Evolutionary conservation across 306 rosid genomes (phyloP).

Genomic region (Erythrophleum fordii): DNA sequence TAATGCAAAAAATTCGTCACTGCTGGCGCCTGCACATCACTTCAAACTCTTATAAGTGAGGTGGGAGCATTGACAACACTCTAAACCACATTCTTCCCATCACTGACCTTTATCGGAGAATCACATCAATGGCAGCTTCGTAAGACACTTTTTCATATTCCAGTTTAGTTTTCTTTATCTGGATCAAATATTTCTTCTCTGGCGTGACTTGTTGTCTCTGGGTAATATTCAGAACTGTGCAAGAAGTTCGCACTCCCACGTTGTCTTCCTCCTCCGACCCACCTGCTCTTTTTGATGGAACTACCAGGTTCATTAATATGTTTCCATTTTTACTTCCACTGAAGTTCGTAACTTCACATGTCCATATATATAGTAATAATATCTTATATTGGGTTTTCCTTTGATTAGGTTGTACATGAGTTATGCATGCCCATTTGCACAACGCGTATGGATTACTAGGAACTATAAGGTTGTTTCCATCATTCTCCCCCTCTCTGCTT

Average conservation of each 20-base stretch:
- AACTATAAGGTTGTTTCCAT: conserved; percentile 58
- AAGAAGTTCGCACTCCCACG: conserved; percentile 45
- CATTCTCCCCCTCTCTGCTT: background rate
- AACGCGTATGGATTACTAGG: conserved; percentile 75
- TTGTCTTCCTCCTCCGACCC: conserved; percentile 55
- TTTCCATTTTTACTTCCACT: background rate
- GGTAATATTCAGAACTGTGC: conserved; percentile 31
- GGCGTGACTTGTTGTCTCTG: background rate
- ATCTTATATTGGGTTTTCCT: background rate
- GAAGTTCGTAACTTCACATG: background rate
- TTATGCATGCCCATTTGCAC: conserved; percentile 66
- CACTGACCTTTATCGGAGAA: background rate
- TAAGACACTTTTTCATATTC: conserved; percentile 22
- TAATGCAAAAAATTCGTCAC: background rate
- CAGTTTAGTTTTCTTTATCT: background rate
- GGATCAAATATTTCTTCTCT: background rate
- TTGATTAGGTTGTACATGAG: conserved; percentile 50
- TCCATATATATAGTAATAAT: background rate
- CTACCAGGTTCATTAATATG: conserved; percentile 51
- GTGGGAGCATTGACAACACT: background rate
- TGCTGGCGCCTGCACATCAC: background rate
- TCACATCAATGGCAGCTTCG: conserved; percentile 49
- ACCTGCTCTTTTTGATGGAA: conserved; percentile 72
- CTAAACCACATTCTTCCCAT: background rate
- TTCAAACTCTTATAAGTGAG: conserved; percentile 12